Evolutionary conservation across 192 early-diverging fungal genomes (phyloP).

Genomic region (Coemansia sp.): DNA sequence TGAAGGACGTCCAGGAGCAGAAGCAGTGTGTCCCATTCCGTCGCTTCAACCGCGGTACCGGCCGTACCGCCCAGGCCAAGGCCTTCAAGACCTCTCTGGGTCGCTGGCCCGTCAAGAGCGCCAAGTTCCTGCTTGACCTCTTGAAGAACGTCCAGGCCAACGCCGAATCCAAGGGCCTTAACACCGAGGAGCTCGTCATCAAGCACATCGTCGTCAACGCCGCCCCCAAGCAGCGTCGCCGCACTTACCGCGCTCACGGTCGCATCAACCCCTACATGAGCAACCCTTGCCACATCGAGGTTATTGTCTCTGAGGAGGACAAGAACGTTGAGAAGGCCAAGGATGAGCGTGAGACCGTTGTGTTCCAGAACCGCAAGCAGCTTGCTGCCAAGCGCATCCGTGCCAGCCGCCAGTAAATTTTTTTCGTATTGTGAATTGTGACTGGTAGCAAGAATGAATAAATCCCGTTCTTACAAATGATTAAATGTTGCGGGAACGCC

Average conservation of each 20-base stretch:
- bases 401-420: conserved; percentile 45
- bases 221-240: conserved; percentile 95
- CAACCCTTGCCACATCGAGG: conserved; percentile 96
- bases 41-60: conserved; percentile 95
- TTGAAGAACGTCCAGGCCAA: conserved; percentile 98
- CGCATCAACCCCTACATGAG: conserved; percentile 95
- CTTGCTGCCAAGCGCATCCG: conserved; percentile 54
- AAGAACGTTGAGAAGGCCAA: conserved; percentile 80
- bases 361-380: conserved; percentile 56
- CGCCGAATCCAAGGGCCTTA: conserved; percentile 94
- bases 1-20: conserved; percentile 94
- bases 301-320: conserved; percentile 89
- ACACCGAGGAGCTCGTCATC: conserved; percentile 85
- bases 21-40: conserved; percentile 98
- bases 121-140: conserved; percentile 90
- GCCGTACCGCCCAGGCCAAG: conserved; percentile 97
- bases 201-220: conserved; percentile 98
- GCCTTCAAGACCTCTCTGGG: conserved; percentile 80
- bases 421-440: not conserved
- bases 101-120: conserved; percentile 98
- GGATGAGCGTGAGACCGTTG: conserved; percentile 56
- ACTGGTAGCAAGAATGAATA: conserved; percentile 8
- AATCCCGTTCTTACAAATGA: not conserved
- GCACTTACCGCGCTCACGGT: conserved; percentile 99
- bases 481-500: not conserved